Conservation (phyloP, 331 rosid genomes). For the Erythrophleum ivorense region DNA sequence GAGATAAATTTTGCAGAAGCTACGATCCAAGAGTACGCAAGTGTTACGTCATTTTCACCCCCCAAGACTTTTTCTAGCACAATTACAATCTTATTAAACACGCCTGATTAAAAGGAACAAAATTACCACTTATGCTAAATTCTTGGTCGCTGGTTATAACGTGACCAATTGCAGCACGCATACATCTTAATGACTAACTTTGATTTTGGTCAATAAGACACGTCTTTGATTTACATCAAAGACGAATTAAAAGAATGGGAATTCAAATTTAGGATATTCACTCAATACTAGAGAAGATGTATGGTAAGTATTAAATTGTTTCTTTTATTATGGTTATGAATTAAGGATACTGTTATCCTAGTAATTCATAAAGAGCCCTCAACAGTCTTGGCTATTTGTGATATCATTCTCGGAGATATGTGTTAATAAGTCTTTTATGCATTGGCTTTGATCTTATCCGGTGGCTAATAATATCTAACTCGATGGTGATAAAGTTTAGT, state of each 20-base stretch:
- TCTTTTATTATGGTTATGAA: neutral
- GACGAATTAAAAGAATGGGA: neutral
- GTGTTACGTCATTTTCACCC: constrained; percentile 6
- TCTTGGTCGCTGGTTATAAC: neutral
- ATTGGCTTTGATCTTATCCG: too few relatives aligned
- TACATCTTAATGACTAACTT: neutral
- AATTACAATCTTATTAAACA: neutral
- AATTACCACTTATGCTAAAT: neutral
- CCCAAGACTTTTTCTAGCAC: neutral
- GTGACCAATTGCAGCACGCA: constrained; percentile 22
- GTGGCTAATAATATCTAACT: too few relatives aligned
- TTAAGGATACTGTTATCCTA: neutral
- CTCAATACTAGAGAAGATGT: neutral
- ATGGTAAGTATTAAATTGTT: neutral
- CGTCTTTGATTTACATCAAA: neutral
- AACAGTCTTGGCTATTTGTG: too few relatives aligned
- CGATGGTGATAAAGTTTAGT: too few relatives aligned
- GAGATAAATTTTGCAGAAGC: neutral
- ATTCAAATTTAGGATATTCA: neutral
- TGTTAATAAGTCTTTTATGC: too few relatives aligned
- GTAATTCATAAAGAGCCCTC: too few relatives aligned
- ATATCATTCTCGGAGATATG: too few relatives aligned
- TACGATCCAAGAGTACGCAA: neutral
- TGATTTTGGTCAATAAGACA: neutral
- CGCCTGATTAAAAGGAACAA: neutral